These are phyloP conservation scores for Durio zibethinus DNA, from an alignment of 345 rosid species.

Conservation along the genomic window DNA sequence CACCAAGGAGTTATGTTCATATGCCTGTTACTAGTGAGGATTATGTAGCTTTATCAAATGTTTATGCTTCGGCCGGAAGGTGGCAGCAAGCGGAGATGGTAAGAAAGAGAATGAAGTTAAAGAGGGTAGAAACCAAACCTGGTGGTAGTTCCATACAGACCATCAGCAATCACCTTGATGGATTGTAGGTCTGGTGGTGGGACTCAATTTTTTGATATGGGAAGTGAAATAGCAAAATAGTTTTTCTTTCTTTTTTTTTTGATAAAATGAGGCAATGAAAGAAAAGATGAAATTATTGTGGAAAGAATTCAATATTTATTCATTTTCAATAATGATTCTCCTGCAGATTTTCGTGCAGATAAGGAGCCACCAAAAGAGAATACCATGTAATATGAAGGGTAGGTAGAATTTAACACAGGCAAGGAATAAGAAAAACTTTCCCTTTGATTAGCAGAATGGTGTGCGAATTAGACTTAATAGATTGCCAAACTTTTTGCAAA, in stretches of 20 bases:
- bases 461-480: neutral
- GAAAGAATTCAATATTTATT: neutral
- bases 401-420: too few species aligned
- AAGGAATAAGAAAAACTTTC: too few species aligned
- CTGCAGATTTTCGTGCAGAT: neutral
- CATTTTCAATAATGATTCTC: neutral
- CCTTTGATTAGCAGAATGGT: too few species aligned
- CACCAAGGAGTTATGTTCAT: constrained; percentile 9
- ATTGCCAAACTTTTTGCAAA: neutral
- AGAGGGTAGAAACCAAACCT: constrained; percentile 23
- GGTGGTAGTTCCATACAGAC: constrained; percentile 20
- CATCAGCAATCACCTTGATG: neutral
- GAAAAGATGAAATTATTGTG: neutral
- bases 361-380: neutral
- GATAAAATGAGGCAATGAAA: neutral
- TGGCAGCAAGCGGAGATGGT: constrained; percentile 52
- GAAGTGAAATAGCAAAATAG: neutral
- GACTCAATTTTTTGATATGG: neutral
- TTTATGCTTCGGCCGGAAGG: constrained; percentile 50
- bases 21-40: constrained; percentile 33
- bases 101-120: constrained; percentile 36
- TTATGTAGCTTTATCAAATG: constrained; percentile 53
- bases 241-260: neutral
- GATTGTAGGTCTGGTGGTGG: neutral
- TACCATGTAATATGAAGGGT: neutral